Base-by-base conservation (phyloP, 2,329 filamentous ascomycete genomes). In the Septoria petroselini region DNA sequence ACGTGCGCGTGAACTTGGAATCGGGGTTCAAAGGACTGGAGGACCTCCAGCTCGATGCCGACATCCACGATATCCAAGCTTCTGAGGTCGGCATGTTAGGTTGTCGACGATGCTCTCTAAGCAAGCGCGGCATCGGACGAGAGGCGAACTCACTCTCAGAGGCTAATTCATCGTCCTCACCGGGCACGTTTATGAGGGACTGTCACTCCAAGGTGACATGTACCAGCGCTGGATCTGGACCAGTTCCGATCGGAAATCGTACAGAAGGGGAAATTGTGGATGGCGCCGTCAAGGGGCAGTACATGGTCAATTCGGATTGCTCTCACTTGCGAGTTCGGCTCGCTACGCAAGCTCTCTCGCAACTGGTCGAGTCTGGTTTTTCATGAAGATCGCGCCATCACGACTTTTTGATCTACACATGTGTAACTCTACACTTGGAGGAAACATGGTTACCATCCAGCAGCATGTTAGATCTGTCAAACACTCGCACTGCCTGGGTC, bases 91-190 rank as follows among this genome's bases (percentile, higher is more conserved):
- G 33, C 31, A 45, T 45, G 42, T 35, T 14, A 6, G 29, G 27
- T 8, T 45, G 42, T 17, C 42, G 37, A 37, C 31, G 21, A n/a
- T 45, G 42, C n/a, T 45, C 42, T 19, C 29, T 18, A 25, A 31
- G 42, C 42, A 45, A 45, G 3, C 31, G 35, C 21, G 42, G 33
- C 17, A 17, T 30, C 1, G 33, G 29, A 29, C 19, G 33, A 18
- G 15, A 37, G 17, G 37, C 33, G 23, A 37, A 5, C 14, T 14
- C 11, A 2, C 29, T 27, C 33, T 35, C 37, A 12, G 31, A 45
- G 8, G 19, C 35, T 14, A 30, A 45, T 12, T 30, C 33, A 37
- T 45, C 33, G 23, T 30, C 42, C 27, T 30, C 42, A n/a, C 23
- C 31, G 12, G 42, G 42, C 31, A 18, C 37, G 19, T 31, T 45